Evolutionary conservation across 176 grass and related monocot genomes (phyloP).

Genomic region (Aegilops bicornis): DNA sequence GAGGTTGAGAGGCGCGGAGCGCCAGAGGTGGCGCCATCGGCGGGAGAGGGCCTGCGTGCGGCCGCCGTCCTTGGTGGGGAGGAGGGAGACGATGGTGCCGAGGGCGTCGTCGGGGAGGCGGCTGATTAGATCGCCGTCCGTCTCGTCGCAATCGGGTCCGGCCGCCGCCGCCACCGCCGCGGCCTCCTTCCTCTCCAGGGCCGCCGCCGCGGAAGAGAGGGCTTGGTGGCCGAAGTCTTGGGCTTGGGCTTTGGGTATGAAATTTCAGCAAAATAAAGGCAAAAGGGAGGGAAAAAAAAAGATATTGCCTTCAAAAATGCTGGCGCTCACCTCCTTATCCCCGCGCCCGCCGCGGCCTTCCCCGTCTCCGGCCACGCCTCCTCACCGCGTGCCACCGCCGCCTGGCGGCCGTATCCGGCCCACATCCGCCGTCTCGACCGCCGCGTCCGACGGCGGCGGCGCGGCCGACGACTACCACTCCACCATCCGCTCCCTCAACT

Average conservation of each 20-base stretch:
- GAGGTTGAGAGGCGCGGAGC: background rate
- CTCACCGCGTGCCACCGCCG: conserved; percentile 26
- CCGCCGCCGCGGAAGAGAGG: background rate
- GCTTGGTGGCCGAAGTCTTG: background rate
- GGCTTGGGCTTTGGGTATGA: background rate
- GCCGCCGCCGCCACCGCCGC: background rate
- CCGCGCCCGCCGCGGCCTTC: conserved; percentile 11
- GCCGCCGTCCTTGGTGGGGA: background rate
- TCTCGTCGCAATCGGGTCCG: background rate
- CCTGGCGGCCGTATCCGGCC: background rate
- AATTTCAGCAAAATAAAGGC: background rate
- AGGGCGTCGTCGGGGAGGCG: background rate
- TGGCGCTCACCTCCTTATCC: conserved; percentile 46
- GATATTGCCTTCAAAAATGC: background rate
- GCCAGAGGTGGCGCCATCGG: background rate
- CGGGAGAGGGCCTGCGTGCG: background rate
- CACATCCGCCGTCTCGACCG: background rate
- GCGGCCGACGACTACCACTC: conserved; percentile 64
- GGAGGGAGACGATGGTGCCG: background rate
- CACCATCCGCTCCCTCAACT: conserved; percentile 80
- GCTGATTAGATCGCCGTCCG: background rate
- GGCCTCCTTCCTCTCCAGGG: background rate
- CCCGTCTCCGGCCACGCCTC: conserved; percentile 18
- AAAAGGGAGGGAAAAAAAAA: no score
- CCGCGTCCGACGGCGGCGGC: background rate